phyloP scores from a whole-genome alignment of 2,329 filamentous ascomycete genomes.

The Penicillium sp. region DNA sequence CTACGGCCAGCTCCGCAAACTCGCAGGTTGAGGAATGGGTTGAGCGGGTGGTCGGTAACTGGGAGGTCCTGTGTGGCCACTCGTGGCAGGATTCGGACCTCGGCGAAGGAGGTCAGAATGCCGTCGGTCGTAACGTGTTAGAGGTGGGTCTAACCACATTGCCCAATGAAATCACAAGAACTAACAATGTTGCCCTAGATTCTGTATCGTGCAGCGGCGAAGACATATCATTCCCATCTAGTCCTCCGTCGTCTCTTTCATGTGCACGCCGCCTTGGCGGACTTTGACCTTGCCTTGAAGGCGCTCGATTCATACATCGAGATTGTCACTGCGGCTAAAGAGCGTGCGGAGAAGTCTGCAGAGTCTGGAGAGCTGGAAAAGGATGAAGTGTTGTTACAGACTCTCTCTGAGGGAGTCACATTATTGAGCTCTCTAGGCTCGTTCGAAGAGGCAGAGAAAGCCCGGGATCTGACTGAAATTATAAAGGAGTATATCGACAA shows the following conservation, averaged over 20 bases:
- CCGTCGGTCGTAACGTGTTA: slow-evolving; percentile 70
- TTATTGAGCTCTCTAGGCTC: slow-evolving; percentile 80
- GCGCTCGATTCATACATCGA: slow-evolving; percentile 90
- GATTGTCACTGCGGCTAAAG: slow-evolving; percentile 79
- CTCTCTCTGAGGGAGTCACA: slow-evolving; percentile 73
- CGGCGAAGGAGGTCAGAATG: slow-evolving; percentile 73
- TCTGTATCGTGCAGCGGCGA: slow-evolving; percentile 83
- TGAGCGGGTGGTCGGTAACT: slow-evolving; percentile 75
- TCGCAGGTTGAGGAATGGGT: slow-evolving; percentile 79
- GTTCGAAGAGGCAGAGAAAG: slow-evolving; percentile 71
- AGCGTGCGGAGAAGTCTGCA: slow-evolving; percentile 68
- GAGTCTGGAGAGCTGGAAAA: slow-evolving; percentile 69
- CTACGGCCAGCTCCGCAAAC: slow-evolving; percentile 74
- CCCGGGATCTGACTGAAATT: slow-evolving; percentile 64
- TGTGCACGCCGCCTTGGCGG: slow-evolving; percentile 79
- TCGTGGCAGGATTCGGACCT: slow-evolving; percentile 78
- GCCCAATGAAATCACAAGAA: background rate
- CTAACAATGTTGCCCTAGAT: slow-evolving; percentile 50
- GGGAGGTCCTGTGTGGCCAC: slow-evolving; percentile 74
- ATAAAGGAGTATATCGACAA: slow-evolving; percentile 73
- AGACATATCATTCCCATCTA: slow-evolving; percentile 90
- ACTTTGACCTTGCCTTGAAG: slow-evolving; percentile 87
- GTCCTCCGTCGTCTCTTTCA: slow-evolving; percentile 83
- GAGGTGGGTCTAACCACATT: slow-evolving; percentile 48
- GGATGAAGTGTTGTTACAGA: slow-evolving; percentile 71